A percentile compares a stretch with the other conserved stretches of the same genome.
Evolutionary conservation across 306 rosid genomes (phyloP).

Genomic region (Cucumis sativus): Cucumber_9930_V3 NC_026660.2:23956501-23957000

Average conservation of each 20-base stretch:
- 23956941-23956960: no score
- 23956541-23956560: background rate
- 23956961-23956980: no score
- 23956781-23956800: background rate
- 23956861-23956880: slow-evolving; percentile 5
- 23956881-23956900: background rate
- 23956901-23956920: background rate
- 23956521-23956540: background rate
- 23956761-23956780: background rate
- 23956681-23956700: background rate
- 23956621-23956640: background rate
- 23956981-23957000: no score
- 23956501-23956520: background rate
- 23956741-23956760: background rate
- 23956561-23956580: background rate
- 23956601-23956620: background rate
- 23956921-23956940: background rate
- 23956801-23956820: background rate
- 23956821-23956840: background rate
- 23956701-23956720: background rate
- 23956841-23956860: background rate
- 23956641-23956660: background rate
- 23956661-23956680: background rate
- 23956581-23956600: background rate
- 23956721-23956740: background rate